Evolutionary conservation across 306 rosid species (phyloP).

Genomic region (Medicago arabica): DNA sequence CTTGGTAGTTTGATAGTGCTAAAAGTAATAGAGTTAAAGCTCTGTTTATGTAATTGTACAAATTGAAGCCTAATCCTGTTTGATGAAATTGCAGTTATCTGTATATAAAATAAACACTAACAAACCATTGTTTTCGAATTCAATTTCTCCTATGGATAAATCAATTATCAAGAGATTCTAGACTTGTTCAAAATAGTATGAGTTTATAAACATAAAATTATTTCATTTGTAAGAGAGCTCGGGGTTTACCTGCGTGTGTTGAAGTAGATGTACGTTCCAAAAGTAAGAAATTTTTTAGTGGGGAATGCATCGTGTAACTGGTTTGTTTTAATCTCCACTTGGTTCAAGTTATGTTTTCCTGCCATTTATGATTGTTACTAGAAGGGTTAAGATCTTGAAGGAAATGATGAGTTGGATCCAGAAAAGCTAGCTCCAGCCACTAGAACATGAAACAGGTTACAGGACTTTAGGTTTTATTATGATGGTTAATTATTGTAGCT

Average conservation of each 20-base stretch:
- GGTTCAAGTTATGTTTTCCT: too few species aligned
- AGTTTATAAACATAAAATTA: neutral
- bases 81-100: slow-evolving; percentile 4
- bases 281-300: neutral
- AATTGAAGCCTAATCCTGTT: neutral
- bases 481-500: too few species aligned
- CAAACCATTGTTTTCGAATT: slow-evolving; percentile 1
- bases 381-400: too few species aligned
- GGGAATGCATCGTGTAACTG: slow-evolving; percentile 23
- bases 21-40: slow-evolving; percentile 7
- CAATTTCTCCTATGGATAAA: slow-evolving; percentile 3
- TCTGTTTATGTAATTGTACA: slow-evolving; percentile 4
- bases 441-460: too few species aligned
- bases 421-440: too few species aligned
- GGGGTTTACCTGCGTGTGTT: neutral
- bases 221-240: slow-evolving; percentile 5
- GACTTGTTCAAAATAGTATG: neutral
- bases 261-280: slow-evolving; percentile 10
- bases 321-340: too few species aligned
- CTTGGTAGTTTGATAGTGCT: neutral
- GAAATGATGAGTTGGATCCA: too few species aligned
- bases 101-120: neutral
- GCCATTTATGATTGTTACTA: too few species aligned
- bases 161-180: neutral
- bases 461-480: too few species aligned